Evolutionary conservation across 73 alveolate species (phyloP).

Genomic region (Loxodes magnus): DNA sequence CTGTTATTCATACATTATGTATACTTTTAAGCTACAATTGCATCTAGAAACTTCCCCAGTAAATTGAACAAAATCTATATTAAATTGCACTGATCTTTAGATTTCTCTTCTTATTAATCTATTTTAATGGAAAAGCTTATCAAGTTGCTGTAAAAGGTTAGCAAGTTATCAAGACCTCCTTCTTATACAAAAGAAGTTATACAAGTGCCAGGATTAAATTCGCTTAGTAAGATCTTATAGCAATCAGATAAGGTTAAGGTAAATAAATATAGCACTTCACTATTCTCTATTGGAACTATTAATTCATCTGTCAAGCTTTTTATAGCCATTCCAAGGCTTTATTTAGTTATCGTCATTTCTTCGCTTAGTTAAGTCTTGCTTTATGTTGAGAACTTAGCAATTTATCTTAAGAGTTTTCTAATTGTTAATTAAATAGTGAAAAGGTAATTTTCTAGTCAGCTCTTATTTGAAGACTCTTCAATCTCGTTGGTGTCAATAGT

Average conservation of each 20-base stretch:
- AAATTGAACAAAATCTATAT: slow-evolving; percentile 3
- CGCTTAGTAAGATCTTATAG: background rate
- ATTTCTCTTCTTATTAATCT: background rate
- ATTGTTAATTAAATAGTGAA: slow-evolving; percentile 5
- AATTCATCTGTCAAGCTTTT: background rate
- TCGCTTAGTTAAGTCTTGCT: background rate
- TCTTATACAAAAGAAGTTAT: background rate
- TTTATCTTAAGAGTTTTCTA: slow-evolving; percentile 6
- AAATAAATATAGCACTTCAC: background rate
- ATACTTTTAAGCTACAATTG: slow-evolving; percentile 2
- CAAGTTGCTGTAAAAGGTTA: background rate
- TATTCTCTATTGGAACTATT: background rate
- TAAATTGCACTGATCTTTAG: background rate
- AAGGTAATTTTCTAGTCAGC: background rate
- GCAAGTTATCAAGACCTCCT: slow-evolving; percentile 9
- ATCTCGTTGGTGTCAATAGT: background rate
- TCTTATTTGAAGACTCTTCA: slow-evolving; percentile 5
- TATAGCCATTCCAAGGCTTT: background rate
- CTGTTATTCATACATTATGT: no score
- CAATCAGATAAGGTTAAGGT: slow-evolving; percentile 3
- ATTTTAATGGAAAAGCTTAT: slow-evolving; percentile 1
- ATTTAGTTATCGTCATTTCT: background rate
- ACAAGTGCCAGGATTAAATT: background rate
- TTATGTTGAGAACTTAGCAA: background rate
- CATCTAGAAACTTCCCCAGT: slow-evolving; percentile 4